A percentile compares a stretch with the other conserved stretches of the same genome.
These are phyloP conservation scores for Pyrrhoderma noxium DNA, from an alignment of 1,284 basidiomycete genomes.

Conservation along the genomic window DNA sequence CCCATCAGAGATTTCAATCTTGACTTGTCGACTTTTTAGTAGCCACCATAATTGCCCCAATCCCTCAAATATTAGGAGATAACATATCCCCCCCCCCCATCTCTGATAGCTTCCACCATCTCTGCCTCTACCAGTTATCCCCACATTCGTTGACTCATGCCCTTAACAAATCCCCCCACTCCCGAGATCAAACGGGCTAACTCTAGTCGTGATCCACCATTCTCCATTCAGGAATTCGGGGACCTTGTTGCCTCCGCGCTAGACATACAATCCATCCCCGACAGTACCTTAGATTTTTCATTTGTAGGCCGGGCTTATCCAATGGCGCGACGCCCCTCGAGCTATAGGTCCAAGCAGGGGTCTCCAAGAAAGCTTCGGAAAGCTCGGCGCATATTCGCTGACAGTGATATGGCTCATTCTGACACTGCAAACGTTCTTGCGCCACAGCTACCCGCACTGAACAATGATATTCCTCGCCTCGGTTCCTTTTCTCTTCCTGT, in stretches of 20 bases:
- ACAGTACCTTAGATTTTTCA: slow-evolving; percentile 14
- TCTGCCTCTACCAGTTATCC: not conserved
- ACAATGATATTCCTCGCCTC: slow-evolving; percentile 3
- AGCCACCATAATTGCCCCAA: too few species aligned
- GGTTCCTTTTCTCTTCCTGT: slow-evolving; percentile 15
- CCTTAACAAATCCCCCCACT: not conserved
- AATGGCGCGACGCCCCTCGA: not conserved
- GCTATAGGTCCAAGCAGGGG: not conserved
- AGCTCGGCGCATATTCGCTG: slow-evolving; percentile 6
- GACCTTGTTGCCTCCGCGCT: slow-evolving; percentile 16
- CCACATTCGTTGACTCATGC: not conserved
- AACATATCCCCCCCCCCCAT: too few species aligned
- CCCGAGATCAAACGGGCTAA: not conserved
- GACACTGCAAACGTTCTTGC: not conserved
- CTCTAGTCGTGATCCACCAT: slow-evolving; percentile 3
- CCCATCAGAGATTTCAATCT: too few species aligned
- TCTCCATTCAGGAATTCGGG: slow-evolving; percentile 15
- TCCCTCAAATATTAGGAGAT: too few species aligned
- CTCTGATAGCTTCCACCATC: not conserved
- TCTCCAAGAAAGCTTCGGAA: not conserved
- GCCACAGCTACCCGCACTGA: not conserved
- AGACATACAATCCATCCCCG: slow-evolving; percentile 14
- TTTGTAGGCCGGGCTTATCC: slow-evolving; percentile 1
- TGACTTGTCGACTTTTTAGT: too few species aligned
- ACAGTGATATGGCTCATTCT: not conserved